phyloP scores from a whole-genome alignment of 768 basidiomycete species.

The Boletus edulis region DNA sequence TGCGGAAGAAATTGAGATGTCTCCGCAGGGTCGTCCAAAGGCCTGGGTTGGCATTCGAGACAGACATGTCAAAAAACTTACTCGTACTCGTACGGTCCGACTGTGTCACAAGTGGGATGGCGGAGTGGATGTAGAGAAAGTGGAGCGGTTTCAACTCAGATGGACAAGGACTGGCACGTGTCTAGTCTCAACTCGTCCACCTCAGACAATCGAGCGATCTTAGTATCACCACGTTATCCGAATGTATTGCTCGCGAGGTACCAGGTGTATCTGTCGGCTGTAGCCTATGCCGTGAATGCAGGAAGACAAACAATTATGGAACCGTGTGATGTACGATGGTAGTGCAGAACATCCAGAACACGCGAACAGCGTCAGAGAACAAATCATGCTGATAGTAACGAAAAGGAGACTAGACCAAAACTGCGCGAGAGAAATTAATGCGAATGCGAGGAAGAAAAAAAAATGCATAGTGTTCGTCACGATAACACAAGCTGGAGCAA shows the following conservation, averaged over 20 bases:
- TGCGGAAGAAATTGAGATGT: constrained; percentile 66
- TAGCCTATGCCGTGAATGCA: constrained; percentile 24
- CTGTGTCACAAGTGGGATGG: no score
- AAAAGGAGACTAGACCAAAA: constrained; percentile 5
- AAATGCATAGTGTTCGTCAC: constrained; percentile 18
- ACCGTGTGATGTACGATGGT: constrained; percentile 20
- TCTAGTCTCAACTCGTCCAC: not conserved
- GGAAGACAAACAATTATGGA: constrained; percentile 16
- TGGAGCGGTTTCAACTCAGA: no score
- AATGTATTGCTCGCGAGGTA: constrained; percentile 22
- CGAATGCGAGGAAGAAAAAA: constrained; percentile 5
- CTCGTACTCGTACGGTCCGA: no score
- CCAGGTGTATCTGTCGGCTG: constrained; percentile 21
- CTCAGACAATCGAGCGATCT: no score
- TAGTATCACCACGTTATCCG: constrained; percentile 10
- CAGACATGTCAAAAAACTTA: constrained; percentile 2
- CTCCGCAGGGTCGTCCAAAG: constrained; percentile 31
- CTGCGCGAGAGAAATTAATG: constrained; percentile 13
- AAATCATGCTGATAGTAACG: constrained; percentile 12
- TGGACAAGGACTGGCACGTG: not conserved
- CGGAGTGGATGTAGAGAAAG: no score
- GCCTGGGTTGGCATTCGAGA: not conserved
- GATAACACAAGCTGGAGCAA: constrained; percentile 58
- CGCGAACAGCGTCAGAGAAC: constrained; percentile 26
- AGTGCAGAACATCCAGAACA: constrained; percentile 19